Evolutionary conservation across 257 asterid species (phyloP), one percentile per base, ranked within the genome.

Genomic region (Penstemon newberryi): DNA sequence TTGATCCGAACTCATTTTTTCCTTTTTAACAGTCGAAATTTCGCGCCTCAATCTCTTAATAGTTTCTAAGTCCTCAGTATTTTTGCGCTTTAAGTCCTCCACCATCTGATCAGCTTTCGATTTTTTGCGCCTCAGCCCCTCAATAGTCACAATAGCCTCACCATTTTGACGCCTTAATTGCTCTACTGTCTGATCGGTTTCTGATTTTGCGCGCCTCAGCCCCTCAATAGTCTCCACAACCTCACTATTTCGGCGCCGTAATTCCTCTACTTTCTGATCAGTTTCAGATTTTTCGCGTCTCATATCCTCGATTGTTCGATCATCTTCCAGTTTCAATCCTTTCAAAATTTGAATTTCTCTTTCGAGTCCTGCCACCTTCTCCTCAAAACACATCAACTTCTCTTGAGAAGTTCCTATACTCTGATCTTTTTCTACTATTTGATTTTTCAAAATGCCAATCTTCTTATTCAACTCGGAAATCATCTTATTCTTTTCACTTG

Each of bases 291-390:
- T 67, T 43, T 67, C 56, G 6, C 7, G 4, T 43, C 42, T 36
- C 73, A 67, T 2, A 6, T 42, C 55, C 39, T 42, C 50, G 0
- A 57, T 41, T 0, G 4, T 38, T 25, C 13, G 40, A 69, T 69
- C 25, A 38, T 8, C 73, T 5, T 36, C 65, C 4, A 4, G 13
- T 18, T 69, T 69, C 3, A 37, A 42, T 3, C 8, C 5, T 52
- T 69, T 69, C 60, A 69, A 49, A 33, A 5, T 25, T 52, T 59
- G 60, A 12, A 36, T 8, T 70, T 60, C 78, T 4, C 12, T 13
- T 3, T 53, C 9, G 63, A 66, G 25, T 33, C 51, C 11, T 12
- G 13, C 47, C 38, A 7, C 18, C 38, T n/a, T 50, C 49, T 6
- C 51, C 9, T 70, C 54, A 4, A 8, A 7, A 43, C 4, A 3